phyloP scores from a whole-genome alignment of 305 asterid genomes.

The Fraxinus velutina region DNA sequence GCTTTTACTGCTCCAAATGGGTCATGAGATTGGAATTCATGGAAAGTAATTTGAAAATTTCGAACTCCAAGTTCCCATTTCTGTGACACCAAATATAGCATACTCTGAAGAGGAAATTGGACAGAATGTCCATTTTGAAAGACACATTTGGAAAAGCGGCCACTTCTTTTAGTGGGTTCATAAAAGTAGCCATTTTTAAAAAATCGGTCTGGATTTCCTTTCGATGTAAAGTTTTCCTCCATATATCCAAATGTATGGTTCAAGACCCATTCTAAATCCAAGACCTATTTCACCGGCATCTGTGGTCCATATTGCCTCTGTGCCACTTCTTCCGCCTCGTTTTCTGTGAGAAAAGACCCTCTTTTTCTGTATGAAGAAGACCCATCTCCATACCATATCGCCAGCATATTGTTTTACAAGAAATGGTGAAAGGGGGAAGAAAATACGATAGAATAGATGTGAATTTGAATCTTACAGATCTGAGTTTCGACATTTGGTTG shows the following conservation, averaged over 20 bases:
- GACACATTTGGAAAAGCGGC: background rate
- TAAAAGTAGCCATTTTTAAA: background rate
- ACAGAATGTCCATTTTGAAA: background rate
- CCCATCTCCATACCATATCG: background rate
- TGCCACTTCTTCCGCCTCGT: background rate
- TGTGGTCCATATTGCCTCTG: background rate
- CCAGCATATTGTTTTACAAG: background rate
- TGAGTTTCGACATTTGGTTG: background rate
- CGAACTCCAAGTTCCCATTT: background rate
- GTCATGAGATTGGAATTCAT: conserved; percentile 9
- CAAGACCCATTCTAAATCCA: background rate
- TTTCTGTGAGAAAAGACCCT: background rate
- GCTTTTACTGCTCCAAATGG: background rate
- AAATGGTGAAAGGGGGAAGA: background rate
- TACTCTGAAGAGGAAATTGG: background rate
- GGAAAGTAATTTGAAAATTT: background rate
- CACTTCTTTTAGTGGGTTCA: background rate
- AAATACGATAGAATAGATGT: background rate
- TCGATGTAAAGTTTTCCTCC: background rate
- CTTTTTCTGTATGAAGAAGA: background rate
- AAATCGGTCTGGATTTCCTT: background rate
- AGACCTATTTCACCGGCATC: background rate
- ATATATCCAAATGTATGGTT: background rate
- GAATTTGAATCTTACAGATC: background rate
- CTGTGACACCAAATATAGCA: background rate